Conservation (phyloP, 345 rosid species). For the Populus nigra region DNA sequence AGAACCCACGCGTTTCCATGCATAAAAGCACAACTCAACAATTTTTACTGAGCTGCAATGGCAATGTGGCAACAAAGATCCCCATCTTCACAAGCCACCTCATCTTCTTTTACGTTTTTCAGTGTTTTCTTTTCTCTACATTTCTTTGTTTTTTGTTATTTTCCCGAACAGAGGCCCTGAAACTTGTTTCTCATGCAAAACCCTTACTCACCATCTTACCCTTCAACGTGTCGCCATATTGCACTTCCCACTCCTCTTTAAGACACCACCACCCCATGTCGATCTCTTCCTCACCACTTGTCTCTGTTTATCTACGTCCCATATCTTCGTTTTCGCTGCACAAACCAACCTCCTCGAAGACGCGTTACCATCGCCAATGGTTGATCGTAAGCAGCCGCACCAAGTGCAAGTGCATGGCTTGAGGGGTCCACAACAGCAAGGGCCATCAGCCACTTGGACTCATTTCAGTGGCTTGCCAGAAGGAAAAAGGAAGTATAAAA, state of each 20-base stretch:
- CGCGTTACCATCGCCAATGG: constrained; percentile 9
- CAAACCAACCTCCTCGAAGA: not conserved
- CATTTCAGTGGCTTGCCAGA: no score
- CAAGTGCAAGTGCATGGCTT: constrained; percentile 56
- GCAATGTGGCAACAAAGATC: constrained; percentile 12
- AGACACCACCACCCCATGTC: constrained; percentile 8
- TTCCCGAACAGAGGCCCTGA: constrained; percentile 11
- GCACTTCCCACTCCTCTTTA: constrained; percentile 14
- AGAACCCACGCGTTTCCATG: not conserved
- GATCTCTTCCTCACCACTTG: not conserved
- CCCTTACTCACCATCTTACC: constrained; percentile 49
- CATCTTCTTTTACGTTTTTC: not conserved
- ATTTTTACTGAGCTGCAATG: not conserved
- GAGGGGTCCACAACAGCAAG: constrained; percentile 32
- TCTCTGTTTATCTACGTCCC: not conserved
- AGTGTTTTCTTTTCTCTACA: not conserved
- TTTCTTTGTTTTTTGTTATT: not conserved
- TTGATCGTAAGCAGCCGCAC: constrained; percentile 37
- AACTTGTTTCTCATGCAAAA: constrained; percentile 70
- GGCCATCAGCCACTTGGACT: constrained; percentile 39
- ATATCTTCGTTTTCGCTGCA: not conserved
- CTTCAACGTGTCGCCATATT: constrained; percentile 14
- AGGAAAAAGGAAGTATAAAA: no score
- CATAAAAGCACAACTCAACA: not conserved
- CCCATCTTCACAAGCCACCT: not conserved